Evolutionary conservation across 192 early-diverging fungal species (phyloP), one percentile per base, ranked within the genome.

Genomic region (Lobosporangium transversale): DNA sequence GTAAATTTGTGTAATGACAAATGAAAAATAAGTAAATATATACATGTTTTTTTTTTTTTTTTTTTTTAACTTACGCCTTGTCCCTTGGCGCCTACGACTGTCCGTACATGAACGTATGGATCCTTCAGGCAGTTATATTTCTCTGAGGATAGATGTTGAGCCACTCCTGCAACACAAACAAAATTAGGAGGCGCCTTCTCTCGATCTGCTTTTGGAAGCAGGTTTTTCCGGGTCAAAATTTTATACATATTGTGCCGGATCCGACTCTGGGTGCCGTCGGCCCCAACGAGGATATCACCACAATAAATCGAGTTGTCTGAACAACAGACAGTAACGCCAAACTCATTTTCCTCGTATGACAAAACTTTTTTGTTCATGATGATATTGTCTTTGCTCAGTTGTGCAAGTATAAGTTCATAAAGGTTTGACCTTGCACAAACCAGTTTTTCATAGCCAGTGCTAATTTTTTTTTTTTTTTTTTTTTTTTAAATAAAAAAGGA

Each of bases 271-370:
- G 66, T 60, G 4, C 79, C 79, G 53, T 81, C 79, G 49, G 70
- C 70, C 10, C 79, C 79, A 29, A 81, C 61, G 18, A 75, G 50
- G 40, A 81, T 76, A 51, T 81, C 79, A 17, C 79, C 79, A 30
- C 57, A 36, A 29, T 76, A 81, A 23, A 32, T 50, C 2, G 66
- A 49, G 52, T 62, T 66, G 45, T 81, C 79, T 20, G 58, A 50
- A 14, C 67, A 74, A 0, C 62, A 58, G 0, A 67, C 62, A 21
- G 37, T 43, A 2, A 81, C 71, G 2, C 67, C 71, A 12, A 60
- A 48, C 17, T 75, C 79, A 4, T 53, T 64, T 8, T 76, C 62
- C 32, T 64, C 53, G 12, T 58, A 59, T 2, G 47, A 44, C 15
- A 66, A 45, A 17, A 81, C 64, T 7, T 63, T 58, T 57, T 81